phyloP scores from a whole-genome alignment of 768 basidiomycete genomes.

The Coprinellus aureogranulatus region DNA sequence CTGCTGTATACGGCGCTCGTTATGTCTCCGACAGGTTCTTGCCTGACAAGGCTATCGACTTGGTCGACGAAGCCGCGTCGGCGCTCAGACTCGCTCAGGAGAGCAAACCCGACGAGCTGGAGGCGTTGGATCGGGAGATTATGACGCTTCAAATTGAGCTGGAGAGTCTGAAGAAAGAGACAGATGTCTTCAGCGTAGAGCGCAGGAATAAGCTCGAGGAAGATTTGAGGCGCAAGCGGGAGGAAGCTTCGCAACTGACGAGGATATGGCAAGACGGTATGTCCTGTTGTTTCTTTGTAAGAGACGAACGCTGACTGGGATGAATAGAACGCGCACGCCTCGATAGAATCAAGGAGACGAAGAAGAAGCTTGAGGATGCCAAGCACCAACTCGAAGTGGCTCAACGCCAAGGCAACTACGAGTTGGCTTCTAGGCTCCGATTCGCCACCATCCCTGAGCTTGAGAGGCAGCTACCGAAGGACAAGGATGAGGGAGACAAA shows the following conservation, averaged over 20 bases:
- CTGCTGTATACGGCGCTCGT: constrained; percentile 79
- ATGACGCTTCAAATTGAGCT: constrained; percentile 87
- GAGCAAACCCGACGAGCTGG: constrained; percentile 82
- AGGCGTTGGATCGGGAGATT: constrained; percentile 78
- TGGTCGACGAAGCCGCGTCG: constrained; percentile 91
- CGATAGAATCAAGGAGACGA: constrained; percentile 67
- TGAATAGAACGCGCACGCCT: constrained; percentile 62
- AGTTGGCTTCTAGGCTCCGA: constrained; percentile 77
- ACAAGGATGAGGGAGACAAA: constrained; percentile 35
- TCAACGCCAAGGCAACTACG: constrained; percentile 85
- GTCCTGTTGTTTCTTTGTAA: neutral
- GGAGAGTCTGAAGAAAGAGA: constrained; percentile 86
- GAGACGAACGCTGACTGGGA: neutral
- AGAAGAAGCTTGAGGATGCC: constrained; percentile 74
- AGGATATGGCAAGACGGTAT: constrained; percentile 74
- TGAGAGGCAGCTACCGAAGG: constrained; percentile 64
- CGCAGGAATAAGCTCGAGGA: constrained; percentile 64
- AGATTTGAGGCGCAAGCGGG: constrained; percentile 57
- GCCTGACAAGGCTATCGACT: constrained; percentile 89
- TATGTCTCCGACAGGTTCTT: constrained; percentile 87
- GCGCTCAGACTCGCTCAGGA: constrained; percentile 85
- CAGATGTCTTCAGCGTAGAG: constrained; percentile 79
- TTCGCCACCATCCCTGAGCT: constrained; percentile 84
- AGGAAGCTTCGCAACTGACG: constrained; percentile 59
- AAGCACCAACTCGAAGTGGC: constrained; percentile 86